Conservation (phyloP, 768 basidiomycete species). For the Trametes maxima region DNA sequence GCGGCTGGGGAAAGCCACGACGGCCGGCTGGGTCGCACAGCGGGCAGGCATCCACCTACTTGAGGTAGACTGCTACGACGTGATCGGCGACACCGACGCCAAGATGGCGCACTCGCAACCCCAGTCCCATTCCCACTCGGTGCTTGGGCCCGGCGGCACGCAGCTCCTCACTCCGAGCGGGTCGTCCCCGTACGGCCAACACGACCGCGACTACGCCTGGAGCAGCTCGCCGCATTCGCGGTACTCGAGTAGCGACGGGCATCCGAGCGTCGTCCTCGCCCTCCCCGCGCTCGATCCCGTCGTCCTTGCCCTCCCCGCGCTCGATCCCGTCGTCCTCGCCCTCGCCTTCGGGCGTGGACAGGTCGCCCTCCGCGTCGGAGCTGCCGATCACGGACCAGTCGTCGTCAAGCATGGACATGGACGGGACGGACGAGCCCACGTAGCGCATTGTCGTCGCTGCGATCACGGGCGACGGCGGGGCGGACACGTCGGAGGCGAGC, state of each 20-base stretch:
- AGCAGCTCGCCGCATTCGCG: too few species aligned
- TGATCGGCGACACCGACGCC: conserved; percentile 74
- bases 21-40: conserved; percentile 56
- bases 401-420: conserved; percentile 28
- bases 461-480: conserved; percentile 29
- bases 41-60: conserved; percentile 75
- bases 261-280: too few species aligned
- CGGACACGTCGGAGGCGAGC: conserved; percentile 31
- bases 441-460: conserved; percentile 28
- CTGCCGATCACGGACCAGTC: conserved; percentile 44
- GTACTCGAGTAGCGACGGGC: too few species aligned
- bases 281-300: too few species aligned
- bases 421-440: conserved; percentile 14
- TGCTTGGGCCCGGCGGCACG: too few species aligned
- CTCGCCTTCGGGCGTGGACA: conserved; percentile 17
- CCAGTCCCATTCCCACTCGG: too few species aligned
- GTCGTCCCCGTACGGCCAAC: too few species aligned
- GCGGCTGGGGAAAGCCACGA: conserved; percentile 83
- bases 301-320: too few species aligned
- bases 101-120: too few species aligned
- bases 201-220: too few species aligned
- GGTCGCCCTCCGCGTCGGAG: conserved; percentile 27
- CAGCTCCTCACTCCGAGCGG: too few species aligned
- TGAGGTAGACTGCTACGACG: conserved; percentile 84
- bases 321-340: conserved; percentile 33